Evolutionary conservation across 331 rosid genomes (phyloP), one percentile per base, ranked within the genome.

Genomic region (Pyrus hybrid): DNA sequence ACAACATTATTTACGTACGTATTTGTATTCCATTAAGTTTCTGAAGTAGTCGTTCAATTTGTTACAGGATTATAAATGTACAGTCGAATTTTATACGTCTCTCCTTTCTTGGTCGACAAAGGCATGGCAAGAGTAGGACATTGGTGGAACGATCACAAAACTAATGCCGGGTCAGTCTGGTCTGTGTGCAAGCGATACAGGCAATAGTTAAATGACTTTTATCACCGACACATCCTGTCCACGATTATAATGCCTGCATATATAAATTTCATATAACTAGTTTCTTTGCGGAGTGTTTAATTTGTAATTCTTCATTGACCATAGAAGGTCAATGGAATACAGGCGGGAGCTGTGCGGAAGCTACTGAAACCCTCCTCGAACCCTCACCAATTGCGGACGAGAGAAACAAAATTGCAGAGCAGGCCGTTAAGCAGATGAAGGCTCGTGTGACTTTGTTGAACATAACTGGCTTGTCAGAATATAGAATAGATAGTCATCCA

Each of bases 141-240:
- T 87, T 91, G 98, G 98, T 91, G 98, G 98, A 86, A 97, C 26
- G 97, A 94, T 87, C 83, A 77, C 88, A 94, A 94, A 80, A 94
- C 96, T 67, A 82, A 94, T 83, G 84, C 97, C 17, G 97, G 99
- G 99, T 94, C 69, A 85, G 94, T 77, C 68, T 61, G 69, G 6
- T 69, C 63, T 70, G 17, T 11, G 16, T 60, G 5, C 28, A n/a
- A 25, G 33, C 6, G 66, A 61, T 61, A 61, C 16, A 58, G 25
- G 2, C 28, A 26, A 29, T 3, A 14, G 45, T 37, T 10, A 37
- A 37, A 37, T 37, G 12, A 9, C 43, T 37, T 77, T 84, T 95
- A 7, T 87, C 96, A 29, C 97, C 99, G 7, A 83, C 99, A 72
- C 97, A 94, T 35, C 1, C 41, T 35, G 41, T 37, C 45, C 13